Percentiles rank a stretch among this genome's conserved stretches.
Evolutionary conservation across 1,284 basidiomycete species (phyloP).

Genomic region (Porodaedalea pini): DNA sequence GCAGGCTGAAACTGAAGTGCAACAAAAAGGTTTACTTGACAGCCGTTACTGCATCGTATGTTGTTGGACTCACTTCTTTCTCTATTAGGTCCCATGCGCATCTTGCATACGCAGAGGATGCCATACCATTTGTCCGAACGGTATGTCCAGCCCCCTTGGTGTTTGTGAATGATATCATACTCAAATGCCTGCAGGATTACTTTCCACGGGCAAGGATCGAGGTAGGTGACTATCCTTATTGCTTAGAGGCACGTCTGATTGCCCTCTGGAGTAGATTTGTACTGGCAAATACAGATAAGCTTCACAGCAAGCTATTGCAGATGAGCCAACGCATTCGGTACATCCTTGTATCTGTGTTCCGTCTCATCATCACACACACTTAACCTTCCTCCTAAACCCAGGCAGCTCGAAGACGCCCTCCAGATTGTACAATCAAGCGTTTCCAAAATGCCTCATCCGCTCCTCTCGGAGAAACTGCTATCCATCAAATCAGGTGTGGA

Average conservation of each 20-base stretch:
- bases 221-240: neutral
- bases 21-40: slow-evolving; percentile 14
- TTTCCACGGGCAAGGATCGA: slow-evolving; percentile 18
- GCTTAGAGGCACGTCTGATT: neutral
- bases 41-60: neutral
- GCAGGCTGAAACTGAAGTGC: slow-evolving; percentile 19
- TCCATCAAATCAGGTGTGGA: slow-evolving; percentile 15
- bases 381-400: neutral
- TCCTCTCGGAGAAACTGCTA: slow-evolving; percentile 13
- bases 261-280: slow-evolving; percentile 11
- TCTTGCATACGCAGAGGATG: slow-evolving; percentile 19
- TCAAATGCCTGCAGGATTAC: slow-evolving; percentile 3
- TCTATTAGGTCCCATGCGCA: slow-evolving; percentile 15
- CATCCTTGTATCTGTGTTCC: neutral
- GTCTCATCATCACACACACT: neutral
- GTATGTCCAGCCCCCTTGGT: neutral
- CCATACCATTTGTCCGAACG: slow-evolving; percentile 19
- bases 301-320: slow-evolving; percentile 16
- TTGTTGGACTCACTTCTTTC: neutral
- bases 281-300: slow-evolving; percentile 19
- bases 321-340: slow-evolving; percentile 20
- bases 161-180: neutral
- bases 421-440: slow-evolving; percentile 15
- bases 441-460: slow-evolving; percentile 14
- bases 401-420: slow-evolving; percentile 20